These are phyloP conservation scores for Leccinum angustisporum DNA, from an alignment of 1,284 basidiomycete genomes.

Conservation along the genomic window DNA sequence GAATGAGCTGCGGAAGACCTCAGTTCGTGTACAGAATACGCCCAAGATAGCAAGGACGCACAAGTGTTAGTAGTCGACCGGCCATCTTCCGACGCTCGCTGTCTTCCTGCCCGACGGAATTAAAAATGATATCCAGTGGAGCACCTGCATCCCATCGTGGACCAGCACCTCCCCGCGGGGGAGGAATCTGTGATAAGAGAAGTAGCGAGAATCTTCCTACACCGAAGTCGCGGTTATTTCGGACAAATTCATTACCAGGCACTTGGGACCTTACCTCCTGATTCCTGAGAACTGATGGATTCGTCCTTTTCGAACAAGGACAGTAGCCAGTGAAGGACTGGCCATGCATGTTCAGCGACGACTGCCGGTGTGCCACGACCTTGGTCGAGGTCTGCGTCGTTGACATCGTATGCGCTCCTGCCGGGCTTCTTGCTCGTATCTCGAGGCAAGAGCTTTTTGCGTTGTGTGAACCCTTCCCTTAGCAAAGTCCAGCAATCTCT, in stretches of 20 bases:
- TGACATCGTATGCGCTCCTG: slow-evolving; percentile 21
- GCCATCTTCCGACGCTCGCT: slow-evolving; percentile 45
- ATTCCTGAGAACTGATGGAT: slow-evolving; percentile 30
- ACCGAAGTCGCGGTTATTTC: slow-evolving; percentile 12
- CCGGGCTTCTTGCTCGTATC: slow-evolving; percentile 36
- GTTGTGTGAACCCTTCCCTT: slow-evolving; percentile 50
- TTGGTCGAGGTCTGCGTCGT: slow-evolving; percentile 28
- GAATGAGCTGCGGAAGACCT: slow-evolving; percentile 46
- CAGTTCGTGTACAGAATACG: neutral
- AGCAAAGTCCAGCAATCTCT: slow-evolving; percentile 64
- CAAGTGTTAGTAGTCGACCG: slow-evolving; percentile 50
- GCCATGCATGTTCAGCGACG: slow-evolving; percentile 63
- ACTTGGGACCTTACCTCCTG: slow-evolving; percentile 21
- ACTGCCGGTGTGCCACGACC: slow-evolving; percentile 33
- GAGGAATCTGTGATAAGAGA: slow-evolving; percentile 65
- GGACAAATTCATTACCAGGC: neutral
- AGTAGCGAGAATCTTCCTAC: slow-evolving; percentile 57
- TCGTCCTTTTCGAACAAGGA: slow-evolving; percentile 66
- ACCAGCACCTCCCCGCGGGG: slow-evolving; percentile 45
- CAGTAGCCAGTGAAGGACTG: slow-evolving; percentile 63
- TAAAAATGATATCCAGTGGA: slow-evolving; percentile 56
- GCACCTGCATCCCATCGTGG: slow-evolving; percentile 58
- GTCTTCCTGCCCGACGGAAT: slow-evolving; percentile 48
- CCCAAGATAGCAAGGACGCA: slow-evolving; percentile 29
- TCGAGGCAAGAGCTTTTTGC: slow-evolving; percentile 33